Conservation (phyloP, 345 rosid genomes). For the Mercurialis annua region DNA sequence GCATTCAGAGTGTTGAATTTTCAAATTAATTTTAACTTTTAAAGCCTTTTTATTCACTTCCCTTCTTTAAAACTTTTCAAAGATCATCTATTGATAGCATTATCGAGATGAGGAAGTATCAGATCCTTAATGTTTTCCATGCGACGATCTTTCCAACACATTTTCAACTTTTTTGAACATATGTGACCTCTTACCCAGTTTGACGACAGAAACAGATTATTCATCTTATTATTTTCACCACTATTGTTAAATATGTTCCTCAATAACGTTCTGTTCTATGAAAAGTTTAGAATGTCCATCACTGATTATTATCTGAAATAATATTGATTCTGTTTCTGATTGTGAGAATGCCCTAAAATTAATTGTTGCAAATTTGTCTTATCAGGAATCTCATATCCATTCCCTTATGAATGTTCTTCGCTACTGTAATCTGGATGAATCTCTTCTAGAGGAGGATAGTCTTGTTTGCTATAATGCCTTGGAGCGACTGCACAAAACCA, state of each 20-base stretch:
- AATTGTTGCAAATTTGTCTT: constrained; percentile 13
- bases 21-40: background rate
- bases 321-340: background rate
- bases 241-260: no score
- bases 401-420: constrained; percentile 95
- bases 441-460: constrained; percentile 93
- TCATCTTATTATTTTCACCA: no score
- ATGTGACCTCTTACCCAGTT: background rate
- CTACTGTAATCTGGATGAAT: constrained; percentile 92
- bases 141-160: no score
- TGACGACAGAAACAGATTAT: background rate
- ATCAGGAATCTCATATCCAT: constrained; percentile 97
- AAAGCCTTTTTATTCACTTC: constrained; percentile 4
- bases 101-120: background rate
- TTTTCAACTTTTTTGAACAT: background rate
- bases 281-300: no score
- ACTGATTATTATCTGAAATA: no score
- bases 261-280: no score
- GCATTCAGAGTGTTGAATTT: background rate
- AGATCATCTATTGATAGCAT: background rate
- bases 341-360: background rate
- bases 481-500: constrained; percentile 77
- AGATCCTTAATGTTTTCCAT: background rate
- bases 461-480: constrained; percentile 68
- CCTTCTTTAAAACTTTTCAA: background rate